Evolutionary conservation across 1,139 yeast species (phyloP), one percentile per base, ranked within the genome.

Genomic region (Zygoascus sp.): DNA sequence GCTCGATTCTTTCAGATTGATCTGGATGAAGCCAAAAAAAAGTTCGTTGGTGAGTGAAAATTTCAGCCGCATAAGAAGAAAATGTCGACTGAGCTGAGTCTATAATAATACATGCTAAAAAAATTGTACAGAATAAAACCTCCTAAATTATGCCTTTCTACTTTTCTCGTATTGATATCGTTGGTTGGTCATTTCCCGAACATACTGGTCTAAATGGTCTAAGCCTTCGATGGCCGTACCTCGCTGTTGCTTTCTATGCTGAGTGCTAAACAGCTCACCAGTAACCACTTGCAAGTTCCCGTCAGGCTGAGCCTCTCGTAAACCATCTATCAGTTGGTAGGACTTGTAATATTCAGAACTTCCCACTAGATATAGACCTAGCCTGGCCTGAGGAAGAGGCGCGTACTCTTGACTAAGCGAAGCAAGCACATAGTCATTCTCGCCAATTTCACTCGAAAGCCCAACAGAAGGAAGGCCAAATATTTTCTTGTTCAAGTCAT

Each of bases 1-100:
- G 63, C 85, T 88, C 53, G 85, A 90, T n/a, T 92, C 92, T 66
- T 75, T 75, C 36, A 98, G n/a, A n/a, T 92, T 38, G 96, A 92
- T 64, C 73, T 92, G 62, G 74, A 76, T 53, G 89, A 96, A 2
- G 90, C 97, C 4, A 17, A 17, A 7, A 16, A 34, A 16, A 16
- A 34, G 17, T 7, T 13, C 5, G 21, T 30, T 3, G 17, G 4
- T 11, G 17, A 30, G 28, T 25, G 28, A 32, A 32, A 34, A 5
- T 34, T 34, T 37, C 30, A 37, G 30, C 40, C 30, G 40, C 19
- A 9, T 16, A 5, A 21, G 30, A 19, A 20, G 17, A 20, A 9
- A 5, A 20, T 5, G n/a, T n/a, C n/a, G n/a, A n/a, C n/a, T n/a
- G n/a, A n/a, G n/a, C n/a, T n/a, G 11, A 34, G 11, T 30, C 16